Conservation (phyloP, 148 eudicot genomes). For the Spergularia bocconei region DNA sequence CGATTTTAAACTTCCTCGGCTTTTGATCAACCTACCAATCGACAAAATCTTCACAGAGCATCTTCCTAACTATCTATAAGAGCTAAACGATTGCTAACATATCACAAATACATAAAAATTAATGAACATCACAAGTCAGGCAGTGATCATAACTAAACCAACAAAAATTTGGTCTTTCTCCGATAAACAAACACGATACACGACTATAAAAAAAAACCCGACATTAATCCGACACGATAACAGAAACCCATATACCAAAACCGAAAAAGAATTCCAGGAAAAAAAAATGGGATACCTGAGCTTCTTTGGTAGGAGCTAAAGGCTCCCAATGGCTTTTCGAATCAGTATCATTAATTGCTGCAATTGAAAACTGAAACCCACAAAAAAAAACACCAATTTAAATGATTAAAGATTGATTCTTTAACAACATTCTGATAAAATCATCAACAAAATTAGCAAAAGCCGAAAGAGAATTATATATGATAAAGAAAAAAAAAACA, state of each 20-base stretch:
- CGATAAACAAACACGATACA: slow-evolving; percentile 1
- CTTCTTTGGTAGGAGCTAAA: slow-evolving; percentile 97
- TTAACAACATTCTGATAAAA: background rate
- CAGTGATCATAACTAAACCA: background rate
- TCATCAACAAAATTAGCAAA: background rate
- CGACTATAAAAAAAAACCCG: background rate
- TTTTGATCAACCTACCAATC: background rate
- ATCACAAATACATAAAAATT: background rate
- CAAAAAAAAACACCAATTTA: background rate
- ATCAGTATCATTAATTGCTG: slow-evolving; percentile 85
- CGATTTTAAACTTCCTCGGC: too few species aligned
- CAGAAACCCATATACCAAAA: background rate
- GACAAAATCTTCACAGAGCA: background rate
- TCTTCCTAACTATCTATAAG: background rate
- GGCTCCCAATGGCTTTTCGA: slow-evolving; percentile 80
- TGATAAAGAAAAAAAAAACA: background rate
- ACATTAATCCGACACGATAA: background rate
- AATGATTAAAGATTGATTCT: background rate
- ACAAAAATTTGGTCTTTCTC: background rate
- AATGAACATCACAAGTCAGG: background rate
- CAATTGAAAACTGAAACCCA: slow-evolving; percentile 67
- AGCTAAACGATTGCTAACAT: background rate
- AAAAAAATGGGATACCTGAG: slow-evolving; percentile 50
- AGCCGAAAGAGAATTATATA: background rate
- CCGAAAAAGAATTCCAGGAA: background rate